A percentile compares a stretch with the other conserved stretches of the same genome.
Evolutionary conservation across 306 rosid genomes (phyloP).

Genomic region (Prunus dulcis): DNA sequence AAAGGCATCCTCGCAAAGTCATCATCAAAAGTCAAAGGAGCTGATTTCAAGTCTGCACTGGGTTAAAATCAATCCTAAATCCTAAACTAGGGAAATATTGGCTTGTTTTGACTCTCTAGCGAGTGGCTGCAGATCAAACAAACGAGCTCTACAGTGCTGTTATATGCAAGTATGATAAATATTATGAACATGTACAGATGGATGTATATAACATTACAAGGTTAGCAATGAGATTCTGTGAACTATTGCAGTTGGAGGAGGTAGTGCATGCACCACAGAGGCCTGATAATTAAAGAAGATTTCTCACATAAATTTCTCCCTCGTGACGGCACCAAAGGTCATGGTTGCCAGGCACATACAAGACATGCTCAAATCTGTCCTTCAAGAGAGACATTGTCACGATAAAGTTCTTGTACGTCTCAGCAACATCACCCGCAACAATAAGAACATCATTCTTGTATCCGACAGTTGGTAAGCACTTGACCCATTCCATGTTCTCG

Average conservation of each 20-base stretch:
- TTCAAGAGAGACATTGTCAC: slow-evolving; percentile 71
- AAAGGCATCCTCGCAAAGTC: background rate
- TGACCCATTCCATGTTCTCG: slow-evolving; percentile 80
- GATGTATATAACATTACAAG: background rate
- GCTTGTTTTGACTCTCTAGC: background rate
- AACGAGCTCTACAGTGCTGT: background rate
- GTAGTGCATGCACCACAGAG: background rate
- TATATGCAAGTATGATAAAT: background rate
- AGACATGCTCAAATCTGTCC: slow-evolving; percentile 65
- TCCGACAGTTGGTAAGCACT: slow-evolving; percentile 38
- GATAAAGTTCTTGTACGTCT: slow-evolving; percentile 53
- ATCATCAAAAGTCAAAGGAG: background rate
- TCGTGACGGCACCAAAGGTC: slow-evolving; percentile 83
- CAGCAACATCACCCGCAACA: slow-evolving; percentile 88
- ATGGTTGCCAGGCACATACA: slow-evolving; percentile 83
- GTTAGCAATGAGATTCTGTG: background rate
- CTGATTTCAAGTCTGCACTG: background rate
- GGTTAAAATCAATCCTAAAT: background rate
- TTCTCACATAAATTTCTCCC: slow-evolving; percentile 56
- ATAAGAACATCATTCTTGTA: slow-evolving; percentile 64
- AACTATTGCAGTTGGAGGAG: background rate
- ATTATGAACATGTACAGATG: background rate
- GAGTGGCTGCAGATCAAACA: background rate
- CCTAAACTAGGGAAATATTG: background rate
- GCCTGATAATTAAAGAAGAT: slow-evolving; percentile 7